A percentile compares a stretch with the other conserved stretches of the same genome.
Conservation (phyloP, 495 filamentous ascomycete species). For the Daldinia decipiens region DNA sequence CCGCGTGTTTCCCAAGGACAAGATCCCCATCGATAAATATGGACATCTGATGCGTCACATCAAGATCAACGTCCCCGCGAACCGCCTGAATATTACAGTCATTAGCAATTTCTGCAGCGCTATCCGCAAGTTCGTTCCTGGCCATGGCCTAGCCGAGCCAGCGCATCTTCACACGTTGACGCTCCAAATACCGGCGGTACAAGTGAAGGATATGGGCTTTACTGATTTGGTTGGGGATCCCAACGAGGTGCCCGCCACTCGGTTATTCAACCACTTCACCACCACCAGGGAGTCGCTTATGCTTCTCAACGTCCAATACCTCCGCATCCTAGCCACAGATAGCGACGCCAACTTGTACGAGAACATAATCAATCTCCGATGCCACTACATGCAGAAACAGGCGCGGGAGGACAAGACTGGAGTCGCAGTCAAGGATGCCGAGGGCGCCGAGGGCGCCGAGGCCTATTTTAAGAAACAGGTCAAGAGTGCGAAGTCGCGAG, state of each 20-base stretch:
- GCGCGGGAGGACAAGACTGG: neutral
- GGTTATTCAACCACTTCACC: constrained; percentile 34
- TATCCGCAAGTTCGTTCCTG: constrained; percentile 37
- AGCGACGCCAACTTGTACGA: constrained; percentile 31
- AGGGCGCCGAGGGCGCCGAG: constrained; percentile 12
- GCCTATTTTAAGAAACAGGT: constrained; percentile 4
- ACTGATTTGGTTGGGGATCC: neutral
- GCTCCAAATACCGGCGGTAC: constrained; percentile 39
- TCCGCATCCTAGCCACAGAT: constrained; percentile 42
- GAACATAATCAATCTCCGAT: constrained; percentile 27
- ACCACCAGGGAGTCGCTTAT: constrained; percentile 31
- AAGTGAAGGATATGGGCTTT: neutral
- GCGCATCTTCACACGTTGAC: constrained; percentile 52
- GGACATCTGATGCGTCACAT: constrained; percentile 53
- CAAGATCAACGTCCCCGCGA: constrained; percentile 50
- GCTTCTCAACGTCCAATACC: constrained; percentile 34
- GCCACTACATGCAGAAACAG: constrained; percentile 27
- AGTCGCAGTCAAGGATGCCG: constrained; percentile 1
- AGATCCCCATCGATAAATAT: constrained; percentile 49
- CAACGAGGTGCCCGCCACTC: constrained; percentile 3
- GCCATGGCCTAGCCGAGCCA: constrained; percentile 17
- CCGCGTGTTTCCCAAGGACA: neutral
- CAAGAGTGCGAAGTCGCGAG: neutral
- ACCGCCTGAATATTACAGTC: constrained; percentile 28
- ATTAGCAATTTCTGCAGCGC: constrained; percentile 22